Percentiles rank a stretch among this genome's conserved stretches.
phyloP scores from a whole-genome alignment of 768 basidiomycete species.

The Podaxis sp. region DNA sequence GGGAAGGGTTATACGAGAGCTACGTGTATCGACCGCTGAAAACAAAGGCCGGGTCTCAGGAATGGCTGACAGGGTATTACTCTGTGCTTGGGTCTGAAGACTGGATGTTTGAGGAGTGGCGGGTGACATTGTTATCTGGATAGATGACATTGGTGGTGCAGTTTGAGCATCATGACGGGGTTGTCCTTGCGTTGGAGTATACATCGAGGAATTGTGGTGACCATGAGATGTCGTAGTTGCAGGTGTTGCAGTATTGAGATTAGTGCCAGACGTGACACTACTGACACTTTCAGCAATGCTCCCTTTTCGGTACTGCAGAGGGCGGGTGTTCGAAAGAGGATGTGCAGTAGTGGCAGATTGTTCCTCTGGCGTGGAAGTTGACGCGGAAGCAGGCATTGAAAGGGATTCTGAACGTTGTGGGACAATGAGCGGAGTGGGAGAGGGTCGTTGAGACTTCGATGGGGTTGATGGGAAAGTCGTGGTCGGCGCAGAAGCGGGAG shows the following conservation, averaged over 20 bases:
- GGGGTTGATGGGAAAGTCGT: constrained; percentile 17
- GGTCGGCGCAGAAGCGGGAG: constrained; percentile 23
- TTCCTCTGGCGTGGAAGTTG: constrained; percentile 30
- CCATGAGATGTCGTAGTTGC: constrained; percentile 17
- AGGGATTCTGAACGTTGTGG: constrained; percentile 37
- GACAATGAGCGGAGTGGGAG: constrained; percentile 36
- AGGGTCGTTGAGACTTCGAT: constrained; percentile 20
- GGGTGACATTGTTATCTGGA: constrained; percentile 15
- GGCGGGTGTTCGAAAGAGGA: constrained; percentile 14
- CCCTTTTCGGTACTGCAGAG: constrained; percentile 32
- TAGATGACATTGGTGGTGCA: constrained; percentile 2
- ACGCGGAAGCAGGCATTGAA: constrained; percentile 30
- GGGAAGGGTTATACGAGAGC: constrained; percentile 69
- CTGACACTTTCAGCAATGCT: constrained; percentile 37
- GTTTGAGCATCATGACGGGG: not conserved
- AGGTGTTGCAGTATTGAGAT: constrained; percentile 20
- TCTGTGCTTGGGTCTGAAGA: constrained; percentile 7
- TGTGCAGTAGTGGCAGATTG: constrained; percentile 1
- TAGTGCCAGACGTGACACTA: constrained; percentile 28
- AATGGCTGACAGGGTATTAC: not conserved
- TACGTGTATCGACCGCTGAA: constrained; percentile 13
- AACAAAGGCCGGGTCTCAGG: constrained; percentile 12
- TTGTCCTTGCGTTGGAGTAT: not conserved
- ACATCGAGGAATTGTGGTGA: constrained; percentile 2
- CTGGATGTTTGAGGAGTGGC: constrained; percentile 1